A percentile compares a stretch with the other conserved stretches of the same genome.
These are phyloP conservation scores for Arxiozyma heterogenica DNA, from an alignment of 1,139 yeast species.

Conservation along the genomic window DNA sequence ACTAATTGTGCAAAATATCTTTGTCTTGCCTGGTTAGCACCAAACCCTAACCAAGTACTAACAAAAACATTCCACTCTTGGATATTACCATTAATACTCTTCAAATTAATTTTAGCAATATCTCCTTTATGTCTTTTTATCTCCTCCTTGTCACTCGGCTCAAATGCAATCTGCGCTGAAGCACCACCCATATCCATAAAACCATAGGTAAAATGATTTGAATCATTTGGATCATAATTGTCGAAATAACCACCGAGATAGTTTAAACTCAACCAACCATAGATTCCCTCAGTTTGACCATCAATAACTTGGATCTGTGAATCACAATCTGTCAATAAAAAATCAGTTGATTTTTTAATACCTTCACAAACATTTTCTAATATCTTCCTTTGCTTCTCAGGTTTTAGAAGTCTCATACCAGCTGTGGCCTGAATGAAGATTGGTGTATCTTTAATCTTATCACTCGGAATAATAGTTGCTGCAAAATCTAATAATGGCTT, in stretches of 20 bases:
- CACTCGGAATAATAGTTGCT: constrained; percentile 46
- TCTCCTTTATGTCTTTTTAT: constrained; percentile 53
- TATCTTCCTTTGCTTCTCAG: constrained; percentile 38
- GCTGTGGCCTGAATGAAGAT: constrained; percentile 72
- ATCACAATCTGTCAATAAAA: constrained; percentile 44
- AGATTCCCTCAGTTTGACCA: constrained; percentile 72
- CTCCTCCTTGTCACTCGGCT: constrained; percentile 49
- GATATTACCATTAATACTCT: constrained; percentile 50
- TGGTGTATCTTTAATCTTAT: constrained; percentile 50
- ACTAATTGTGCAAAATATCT: constrained; percentile 51
- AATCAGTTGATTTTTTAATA: constrained; percentile 42
- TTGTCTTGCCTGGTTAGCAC: constrained; percentile 69
- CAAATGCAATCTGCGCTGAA: constrained; percentile 72
- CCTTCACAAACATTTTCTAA: constrained; percentile 44
- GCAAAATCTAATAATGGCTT: constrained; percentile 49
- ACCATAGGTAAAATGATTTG: constrained; percentile 50
- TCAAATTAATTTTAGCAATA: constrained; percentile 46
- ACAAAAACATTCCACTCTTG: constrained; percentile 69
- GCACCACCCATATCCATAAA: constrained; percentile 94
- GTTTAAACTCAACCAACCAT: constrained; percentile 73
- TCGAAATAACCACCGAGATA: constrained; percentile 52
- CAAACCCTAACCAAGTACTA: constrained; percentile 78
- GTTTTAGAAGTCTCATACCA: constrained; percentile 62
- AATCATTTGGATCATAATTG: constrained; percentile 33
- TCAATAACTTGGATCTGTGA: constrained; percentile 64